Conservation (phyloP, 2,329 filamentous ascomycete species). For the Orbilia blumenaviensis region DNA sequence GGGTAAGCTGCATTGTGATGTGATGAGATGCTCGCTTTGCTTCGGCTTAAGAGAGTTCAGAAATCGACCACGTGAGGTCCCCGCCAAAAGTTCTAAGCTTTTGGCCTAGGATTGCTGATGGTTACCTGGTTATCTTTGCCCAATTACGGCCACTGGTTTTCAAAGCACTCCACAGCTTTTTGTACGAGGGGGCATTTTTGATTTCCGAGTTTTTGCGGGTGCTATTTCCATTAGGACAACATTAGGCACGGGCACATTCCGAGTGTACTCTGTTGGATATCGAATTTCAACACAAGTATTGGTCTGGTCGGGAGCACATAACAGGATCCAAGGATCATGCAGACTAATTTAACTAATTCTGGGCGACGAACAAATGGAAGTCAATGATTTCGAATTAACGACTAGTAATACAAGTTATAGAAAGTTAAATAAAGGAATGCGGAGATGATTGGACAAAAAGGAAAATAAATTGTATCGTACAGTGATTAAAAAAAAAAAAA, state of each 20-base stretch:
- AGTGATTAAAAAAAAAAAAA: neutral
- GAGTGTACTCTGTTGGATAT: neutral
- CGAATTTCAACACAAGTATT: neutral
- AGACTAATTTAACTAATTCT: neutral
- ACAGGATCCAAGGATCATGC: neutral
- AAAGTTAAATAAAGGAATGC: neutral
- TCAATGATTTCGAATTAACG: neutral
- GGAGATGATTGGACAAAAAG: neutral
- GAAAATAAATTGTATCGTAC: neutral
- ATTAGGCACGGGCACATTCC: neutral
- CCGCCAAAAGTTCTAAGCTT: neutral
- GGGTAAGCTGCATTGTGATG: conserved; percentile 41
- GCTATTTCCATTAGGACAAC: too few relatives aligned
- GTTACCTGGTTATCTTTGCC: neutral
- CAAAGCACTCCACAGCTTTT: conserved; percentile 7
- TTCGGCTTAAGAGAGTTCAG: conserved; percentile 42
- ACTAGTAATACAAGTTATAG: conserved; percentile 15
- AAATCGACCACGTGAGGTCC: conserved; percentile 37
- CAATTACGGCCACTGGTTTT: conserved; percentile 23
- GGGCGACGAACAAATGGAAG: neutral
- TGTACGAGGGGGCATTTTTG: neutral
- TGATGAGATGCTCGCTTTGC: conserved; percentile 53
- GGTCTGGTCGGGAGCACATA: too few relatives aligned
- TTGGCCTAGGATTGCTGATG: neutral
- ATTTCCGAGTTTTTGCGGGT: neutral